Base-by-base conservation (phyloP, 1,139 yeast species). In the Blastobotrys persicus region DNA sequence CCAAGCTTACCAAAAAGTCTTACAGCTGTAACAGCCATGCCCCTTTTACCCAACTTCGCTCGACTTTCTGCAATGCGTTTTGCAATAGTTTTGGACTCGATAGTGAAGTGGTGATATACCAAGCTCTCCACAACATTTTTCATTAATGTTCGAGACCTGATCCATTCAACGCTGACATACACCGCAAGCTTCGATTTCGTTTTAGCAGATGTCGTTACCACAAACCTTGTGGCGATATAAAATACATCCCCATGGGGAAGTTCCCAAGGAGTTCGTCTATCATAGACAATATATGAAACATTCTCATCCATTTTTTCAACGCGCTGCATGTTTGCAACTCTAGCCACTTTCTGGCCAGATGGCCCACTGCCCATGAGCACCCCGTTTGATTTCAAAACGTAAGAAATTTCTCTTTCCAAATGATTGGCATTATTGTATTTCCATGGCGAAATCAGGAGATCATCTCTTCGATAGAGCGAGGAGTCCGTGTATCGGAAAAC, bases 241-340 rank as follows among this genome's bases (percentile, higher is more conserved):
- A 81, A 77, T 6, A 72, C 63, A 4, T 80, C 75, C 1, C 91
- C 85, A 42, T 78, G 70, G 1, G 83, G 79, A 38, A 86, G 63
- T 42, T 66, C 69, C 67, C 71, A 63, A 7, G 71, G 64, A 2
- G 77, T 68, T 40, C 76, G 68, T 1, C 68, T 66, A 56, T 81
- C 81, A 0, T 73, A 67, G 31, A 88, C 74, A 44, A 81, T 74
- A 61, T 86, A 88, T 57, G 81, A 80, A 46, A 74, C 71, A 59
- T 81, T 77, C 46, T 85, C 88, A 11, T 75, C 76, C 69, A 79
- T 71, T 19, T 72, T 70, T 50, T 85, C 89, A 43, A 92, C 73
- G 16, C 68, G 57, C 51, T 71, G 73, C 9, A 61, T 59, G 31
- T 62, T 66, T 3, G 33, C 40, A 5, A 35, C 34, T 14, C 33